Base-by-base conservation (phyloP, 2,329 filamentous ascomycete species). In the Penicillium vulpinum region DNA sequence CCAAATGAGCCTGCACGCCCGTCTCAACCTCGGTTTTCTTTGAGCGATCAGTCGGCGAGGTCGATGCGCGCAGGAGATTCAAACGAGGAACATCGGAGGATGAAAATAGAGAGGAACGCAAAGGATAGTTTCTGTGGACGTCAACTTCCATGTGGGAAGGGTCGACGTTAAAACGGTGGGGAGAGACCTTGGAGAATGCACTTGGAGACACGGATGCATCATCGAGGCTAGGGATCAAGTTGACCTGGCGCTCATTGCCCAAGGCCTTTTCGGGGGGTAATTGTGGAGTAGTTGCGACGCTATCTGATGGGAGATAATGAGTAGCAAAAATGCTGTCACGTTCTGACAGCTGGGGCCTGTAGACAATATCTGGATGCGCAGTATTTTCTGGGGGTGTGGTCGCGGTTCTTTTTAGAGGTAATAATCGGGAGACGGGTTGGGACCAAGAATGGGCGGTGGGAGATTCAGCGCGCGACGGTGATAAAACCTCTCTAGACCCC, bases 281-380 rank as follows among this genome's bases (percentile, higher is more conserved):
- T 63, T 74, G 75, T 58, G 67, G 73, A 56, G 71, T 73, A 62
- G 62, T 70, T 55, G 74, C 69, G 62, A 80, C 78, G 66, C 75
- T 81, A 60, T 81, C 80, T 52, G 80, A 78, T 57, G 78, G 76
- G 1, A 81, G 73, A 70, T 86, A 87, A 62, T 84, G 83, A 33
- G 84, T 86, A 51, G 84, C 83, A 67, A 86, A 86, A 69, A 87
- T 86, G 71, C 81, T 84, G 70, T 87, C 84, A 65, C 84, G 75
- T 71, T 87, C 84, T 26, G 83, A 84, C 61, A 86, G 75, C 72
- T 83, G 83, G 46, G 83, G 82, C 29, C 68, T 70, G 47, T 75
- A 66, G 22, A 62, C 60, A 18, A 53, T 57, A 54, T 67, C 66
- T 11, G 69, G 63, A 26, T 62, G 69, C 56, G 67, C 51, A 26